These are phyloP conservation scores for Penicillium carneum DNA, from an alignment of 2,329 filamentous ascomycete species.

Conservation along the genomic window DNA sequence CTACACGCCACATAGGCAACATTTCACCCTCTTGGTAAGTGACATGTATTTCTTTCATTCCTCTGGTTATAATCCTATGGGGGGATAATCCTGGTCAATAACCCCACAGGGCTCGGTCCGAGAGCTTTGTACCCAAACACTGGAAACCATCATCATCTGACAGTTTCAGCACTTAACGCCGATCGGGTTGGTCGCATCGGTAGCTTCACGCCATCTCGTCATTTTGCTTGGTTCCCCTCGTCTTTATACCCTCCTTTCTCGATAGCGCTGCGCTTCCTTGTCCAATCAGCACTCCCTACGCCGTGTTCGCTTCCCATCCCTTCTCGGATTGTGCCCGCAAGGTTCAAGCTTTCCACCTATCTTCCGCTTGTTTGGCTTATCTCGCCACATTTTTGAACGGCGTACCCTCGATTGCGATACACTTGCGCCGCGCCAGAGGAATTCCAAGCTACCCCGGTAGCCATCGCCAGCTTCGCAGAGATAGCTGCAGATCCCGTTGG, in stretches of 20 bases:
- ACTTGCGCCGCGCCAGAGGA: conserved; percentile 23
- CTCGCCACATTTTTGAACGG: conserved; percentile 26
- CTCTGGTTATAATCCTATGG: not conserved
- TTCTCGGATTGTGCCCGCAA: conserved; percentile 25
- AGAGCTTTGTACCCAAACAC: conserved; percentile 11
- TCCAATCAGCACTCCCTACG: conserved; percentile 31
- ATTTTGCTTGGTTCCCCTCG: conserved; percentile 25
- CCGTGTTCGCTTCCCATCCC: conserved; percentile 21
- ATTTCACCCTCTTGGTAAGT: not conserved
- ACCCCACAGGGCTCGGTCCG: conserved; percentile 17
- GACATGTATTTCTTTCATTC: not conserved
- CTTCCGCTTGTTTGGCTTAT: conserved; percentile 23
- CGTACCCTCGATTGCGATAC: conserved; percentile 22
- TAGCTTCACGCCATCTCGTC: conserved; percentile 39
- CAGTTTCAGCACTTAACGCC: conserved; percentile 27
- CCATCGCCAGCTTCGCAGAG: conserved; percentile 1
- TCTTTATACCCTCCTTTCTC: conserved; percentile 22
- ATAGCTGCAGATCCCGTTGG: conserved; percentile 19
- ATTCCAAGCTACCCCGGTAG: not conserved
- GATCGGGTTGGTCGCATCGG: conserved; percentile 37
- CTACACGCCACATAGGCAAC: conserved; percentile 1
- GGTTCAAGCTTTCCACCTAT: conserved; percentile 27
- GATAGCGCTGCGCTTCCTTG: conserved; percentile 33
- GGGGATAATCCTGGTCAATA: conserved; percentile 6
- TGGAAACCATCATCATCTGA: conserved; percentile 35